phyloP scores from a whole-genome alignment of 208 protist species.

The Leishmania major region DNA sequence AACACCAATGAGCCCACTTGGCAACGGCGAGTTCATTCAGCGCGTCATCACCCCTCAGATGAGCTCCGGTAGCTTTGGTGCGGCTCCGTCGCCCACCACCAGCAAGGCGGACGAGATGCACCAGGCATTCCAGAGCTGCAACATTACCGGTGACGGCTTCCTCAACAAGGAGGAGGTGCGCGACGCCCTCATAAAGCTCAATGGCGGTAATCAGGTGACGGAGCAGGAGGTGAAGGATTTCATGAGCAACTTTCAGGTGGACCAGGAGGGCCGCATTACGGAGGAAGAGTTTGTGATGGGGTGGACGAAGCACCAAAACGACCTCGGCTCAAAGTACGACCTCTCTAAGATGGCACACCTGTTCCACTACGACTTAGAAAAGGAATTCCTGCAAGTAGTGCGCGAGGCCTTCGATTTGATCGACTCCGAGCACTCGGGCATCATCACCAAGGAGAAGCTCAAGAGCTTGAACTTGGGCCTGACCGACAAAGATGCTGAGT shows the following conservation, averaged over 20 bases:
- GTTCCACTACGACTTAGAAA: conserved; percentile 88
- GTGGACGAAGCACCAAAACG: conserved; percentile 78
- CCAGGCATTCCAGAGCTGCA: conserved; percentile 76
- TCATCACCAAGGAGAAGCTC: conserved; percentile 82
- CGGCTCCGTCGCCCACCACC: conserved; percentile 36
- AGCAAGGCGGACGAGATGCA: conserved; percentile 58
- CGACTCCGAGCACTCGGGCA: conserved; percentile 77
- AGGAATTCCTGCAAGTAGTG: conserved; percentile 74
- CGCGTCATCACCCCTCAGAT: conserved; percentile 57
- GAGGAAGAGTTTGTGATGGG: conserved; percentile 88
- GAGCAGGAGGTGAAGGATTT: conserved; percentile 77
- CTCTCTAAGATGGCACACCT: conserved; percentile 74
- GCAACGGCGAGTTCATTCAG: conserved; percentile 66
- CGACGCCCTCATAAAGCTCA: conserved; percentile 91
- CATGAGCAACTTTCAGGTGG: conserved; percentile 80
- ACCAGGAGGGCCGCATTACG: conserved; percentile 79
- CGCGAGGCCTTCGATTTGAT: conserved; percentile 83
- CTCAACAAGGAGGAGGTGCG: conserved; percentile 82
- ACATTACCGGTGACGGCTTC: conserved; percentile 80
- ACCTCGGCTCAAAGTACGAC: conserved; percentile 83
- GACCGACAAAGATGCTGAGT: conserved; percentile 61
- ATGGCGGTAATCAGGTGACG: conserved; percentile 57
- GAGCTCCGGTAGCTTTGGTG: conserved; percentile 24
- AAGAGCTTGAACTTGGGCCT: conserved; percentile 64
- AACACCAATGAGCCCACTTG: conserved; percentile 38